Base-by-base conservation (phyloP, 2,329 filamentous ascomycete species). In the Nigrograna mackinnonii region DNA sequence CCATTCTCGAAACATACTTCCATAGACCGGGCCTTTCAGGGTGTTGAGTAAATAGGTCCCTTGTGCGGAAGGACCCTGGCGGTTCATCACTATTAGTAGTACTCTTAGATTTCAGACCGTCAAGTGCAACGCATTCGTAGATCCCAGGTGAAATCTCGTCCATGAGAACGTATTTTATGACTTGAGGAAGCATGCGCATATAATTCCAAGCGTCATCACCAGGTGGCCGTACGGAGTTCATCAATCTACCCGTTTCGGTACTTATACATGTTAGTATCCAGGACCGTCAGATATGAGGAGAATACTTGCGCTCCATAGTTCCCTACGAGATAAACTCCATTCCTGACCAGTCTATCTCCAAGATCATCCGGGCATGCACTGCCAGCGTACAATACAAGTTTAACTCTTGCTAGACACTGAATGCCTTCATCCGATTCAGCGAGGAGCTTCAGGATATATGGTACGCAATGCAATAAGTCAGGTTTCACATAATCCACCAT, bases 401-500 rank as follows among this genome's bases (percentile, higher is more conserved):
- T 76, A 9, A 77, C 67, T 18, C 65, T 62, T 1, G 62, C 60
- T 13, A 85, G 61, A 2, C 66, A 65, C 1, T 66, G 54, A 12
- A 84, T 71, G 0, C 83, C 84, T 14, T 77, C 72, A 0, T 78
- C 67, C 0, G 75, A 74, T 55, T 87, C 84, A 0, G 77, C 76
- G 1, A 87, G 69, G 0, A 87, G 65, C 54, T 86, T 86, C 14
- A 87, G 60, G 0, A 80, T 77, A 49, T 86, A 87, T 0, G 84
- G 84, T 0, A 87, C 84, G 3, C 73, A 76, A 43, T 84, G 77
- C 22, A 86, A 77, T 16, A 79, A 76, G 39, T 85, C 74, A 1
- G 75, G 72, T 14, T 72, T 52, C 21, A 57, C 50, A 18, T 43
- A 34, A 11, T 37, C 39, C 5, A 59, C 37, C 5, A 46, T 51